Evolutionary conservation across 2,329 filamentous ascomycete species (phyloP), one percentile per base, ranked within the genome.

Genomic region (Aspergillus niger): DNA sequence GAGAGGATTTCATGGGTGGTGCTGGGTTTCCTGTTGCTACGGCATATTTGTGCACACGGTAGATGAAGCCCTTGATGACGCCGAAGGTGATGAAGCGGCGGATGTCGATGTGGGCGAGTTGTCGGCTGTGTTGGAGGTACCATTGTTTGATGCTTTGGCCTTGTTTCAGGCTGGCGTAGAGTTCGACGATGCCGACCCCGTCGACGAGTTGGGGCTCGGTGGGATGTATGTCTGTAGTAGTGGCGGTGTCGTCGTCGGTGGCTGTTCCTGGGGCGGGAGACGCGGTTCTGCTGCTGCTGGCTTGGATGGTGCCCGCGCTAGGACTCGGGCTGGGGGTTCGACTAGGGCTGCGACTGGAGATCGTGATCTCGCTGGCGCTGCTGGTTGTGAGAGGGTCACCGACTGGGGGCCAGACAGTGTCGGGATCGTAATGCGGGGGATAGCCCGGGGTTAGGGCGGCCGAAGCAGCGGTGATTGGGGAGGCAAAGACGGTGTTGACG

Each of bases 41-140:
- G 28, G 92, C 90, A 73, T 96, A 96, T 74, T 95, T 96, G 79
- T 98, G 92, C 43, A 97, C 89, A 36, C 95, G 87, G 76, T 97
- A 97, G 24, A 99, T 79, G 67, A 96, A 91, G 15, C 94, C 93
- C 78, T 98, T 98, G 75, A 98, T 96, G 61, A 97, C 85, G 59
- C 94, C 95, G 71, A 98, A 99, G 61, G 96, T 96, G 64, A 98
- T 91, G 64, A 99, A 89, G 28, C 95, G 89, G 11, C 95, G 87
- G 58, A 97, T 87, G 74, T 99, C 95, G 59, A 99, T 87, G 70
- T 89, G 89, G 11, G 84, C 81, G 8, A 97, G 82, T 41, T 90
- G 79, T 43, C 89, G 85, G 66, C 87, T 84, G 75, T 96, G 90
- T 32, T 88, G 82, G 60, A 90, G 83, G 66, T 95, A 88, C 91